Evolutionary conservation across 805 yeast species (phyloP), one percentile per base, ranked within the genome.

Genomic region (Saccharomyces mikatae): DNA sequence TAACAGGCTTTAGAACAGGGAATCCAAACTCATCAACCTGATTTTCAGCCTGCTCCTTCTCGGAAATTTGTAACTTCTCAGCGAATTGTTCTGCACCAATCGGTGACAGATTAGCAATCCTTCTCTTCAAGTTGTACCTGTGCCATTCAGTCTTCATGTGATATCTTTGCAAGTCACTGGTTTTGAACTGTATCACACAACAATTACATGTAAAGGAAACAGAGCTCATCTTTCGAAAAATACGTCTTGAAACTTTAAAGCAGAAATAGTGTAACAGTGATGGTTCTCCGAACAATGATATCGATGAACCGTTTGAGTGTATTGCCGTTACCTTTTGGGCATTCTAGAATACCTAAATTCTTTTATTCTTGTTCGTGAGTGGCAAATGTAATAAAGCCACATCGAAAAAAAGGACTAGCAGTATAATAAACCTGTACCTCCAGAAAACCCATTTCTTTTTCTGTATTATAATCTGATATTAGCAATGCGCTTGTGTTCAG

Each of bases 121-220:
- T 80, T 73, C 99, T 82, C 68, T 94, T 94, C 65, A 94, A 78
- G 66, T 94, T 94, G 71, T 94, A 94, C 58, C 99, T 80, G 68
- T 94, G 99, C 99, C 99, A 94, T 54, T 94, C 99, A 2, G 96
- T 84, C 68, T 88, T 89, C 99, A 94, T 94, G 69, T 94, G 99
- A 59, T 79, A 79, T 58, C 98, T 78, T 73, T 94, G 99, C 55
- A 84, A 76, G 58, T 85, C 94, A n/a, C 96, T 85, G 41, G 84
- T 76, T 47, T 84, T 81, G 66, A 94, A 94, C 48, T 84, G 83
- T 59, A 89, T 81, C 26, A 82, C 83, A 71, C 99, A 94, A 22
- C 96, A 86, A 66, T 91, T 88, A 72, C 99, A 94, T 11, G 97
- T 89, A 69, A 78, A 83, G 41, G 64, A 62, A 4, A 66, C 51